Evolutionary conservation across 768 basidiomycete species (phyloP).

Genomic region (Botryobasidium botryosum): DNA sequence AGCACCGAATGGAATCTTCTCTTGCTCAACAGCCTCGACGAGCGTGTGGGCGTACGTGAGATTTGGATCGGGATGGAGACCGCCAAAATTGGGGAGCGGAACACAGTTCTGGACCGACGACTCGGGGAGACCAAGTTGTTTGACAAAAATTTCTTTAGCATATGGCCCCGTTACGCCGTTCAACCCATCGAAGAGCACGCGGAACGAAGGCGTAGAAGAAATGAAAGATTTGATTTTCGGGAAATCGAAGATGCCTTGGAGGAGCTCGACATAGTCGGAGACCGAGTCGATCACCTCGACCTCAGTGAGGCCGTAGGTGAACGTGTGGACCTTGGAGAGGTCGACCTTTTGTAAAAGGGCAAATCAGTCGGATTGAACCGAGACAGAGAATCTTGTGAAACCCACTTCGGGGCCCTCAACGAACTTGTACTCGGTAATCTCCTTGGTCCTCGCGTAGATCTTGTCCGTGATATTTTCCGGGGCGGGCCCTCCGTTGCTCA

Average conservation of each 20-base stretch:
- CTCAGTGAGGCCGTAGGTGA: constrained; percentile 62
- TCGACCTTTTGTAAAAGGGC: constrained; percentile 43
- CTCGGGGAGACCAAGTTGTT: constrained; percentile 62
- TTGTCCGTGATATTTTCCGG: constrained; percentile 92
- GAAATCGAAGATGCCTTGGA: constrained; percentile 91
- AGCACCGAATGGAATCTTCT: constrained; percentile 81
- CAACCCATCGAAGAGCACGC: constrained; percentile 87
- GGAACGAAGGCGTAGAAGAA: constrained; percentile 48
- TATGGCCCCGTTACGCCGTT: constrained; percentile 97
- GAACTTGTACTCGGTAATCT: constrained; percentile 68
- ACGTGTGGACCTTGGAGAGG: constrained; percentile 65
- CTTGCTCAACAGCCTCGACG: constrained; percentile 78
- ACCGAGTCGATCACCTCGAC: constrained; percentile 93
- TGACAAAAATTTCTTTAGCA: constrained; percentile 72
- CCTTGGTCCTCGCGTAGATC: constrained; percentile 85
- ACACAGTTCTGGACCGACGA: constrained; percentile 78
- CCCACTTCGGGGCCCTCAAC: constrained; percentile 61
- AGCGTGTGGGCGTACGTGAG: constrained; percentile 91
- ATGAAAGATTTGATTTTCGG: constrained; percentile 82
- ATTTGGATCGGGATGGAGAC: constrained; percentile 97
- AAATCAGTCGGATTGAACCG: no score
- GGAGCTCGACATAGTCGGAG: constrained; percentile 64
- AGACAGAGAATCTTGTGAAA: constrained; percentile 9
- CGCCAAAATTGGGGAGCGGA: constrained; percentile 90
- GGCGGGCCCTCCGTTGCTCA: constrained; percentile 92